A percentile compares a stretch with the other conserved stretches of the same genome.
Conservation (phyloP, 306 rosid genomes). For the Delonix regia region DNA sequence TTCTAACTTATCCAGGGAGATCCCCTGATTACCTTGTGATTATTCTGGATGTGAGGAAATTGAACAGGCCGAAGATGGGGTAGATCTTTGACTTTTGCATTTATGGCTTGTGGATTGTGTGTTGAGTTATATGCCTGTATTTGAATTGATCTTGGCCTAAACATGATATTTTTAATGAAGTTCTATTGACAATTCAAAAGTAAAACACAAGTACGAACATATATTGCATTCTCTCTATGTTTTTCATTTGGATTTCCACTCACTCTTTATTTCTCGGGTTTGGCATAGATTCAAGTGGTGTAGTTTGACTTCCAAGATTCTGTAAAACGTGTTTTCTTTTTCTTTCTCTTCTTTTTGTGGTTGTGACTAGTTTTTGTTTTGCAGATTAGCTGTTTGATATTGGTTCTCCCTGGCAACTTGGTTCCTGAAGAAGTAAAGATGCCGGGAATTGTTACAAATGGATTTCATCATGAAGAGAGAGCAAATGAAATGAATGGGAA, state of each 20-base stretch:
- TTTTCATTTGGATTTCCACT: slow-evolving; percentile 24
- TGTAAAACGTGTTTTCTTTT: background rate
- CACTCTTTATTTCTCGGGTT: background rate
- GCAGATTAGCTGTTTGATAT: slow-evolving; percentile 44
- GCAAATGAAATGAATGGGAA: slow-evolving; percentile 41
- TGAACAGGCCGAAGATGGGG: background rate
- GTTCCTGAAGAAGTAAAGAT: slow-evolving; percentile 50
- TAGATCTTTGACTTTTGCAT: slow-evolving; percentile 13
- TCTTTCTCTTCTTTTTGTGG: background rate
- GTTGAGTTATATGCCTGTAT: slow-evolving; percentile 15
- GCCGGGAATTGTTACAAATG: slow-evolving; percentile 66
- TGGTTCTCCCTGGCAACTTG: slow-evolving; percentile 27
- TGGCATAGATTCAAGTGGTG: slow-evolving; percentile 1
- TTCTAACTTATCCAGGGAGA: slow-evolving; percentile 29
- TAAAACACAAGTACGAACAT: background rate
- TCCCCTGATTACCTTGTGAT: slow-evolving; percentile 19
- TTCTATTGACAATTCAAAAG: background rate
- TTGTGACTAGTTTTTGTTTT: slow-evolving; percentile 22
- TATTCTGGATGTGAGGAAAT: background rate
- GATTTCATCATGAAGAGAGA: slow-evolving; percentile 39
- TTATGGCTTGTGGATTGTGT: background rate
- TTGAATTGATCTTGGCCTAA: slow-evolving; percentile 10
- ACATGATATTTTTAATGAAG: background rate
- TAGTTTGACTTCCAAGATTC: slow-evolving; percentile 23
- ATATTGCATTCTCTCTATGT: background rate